Conservation (phyloP, 2,329 filamentous ascomycete genomes). For the Aspergillus quadricinctus region DNA sequence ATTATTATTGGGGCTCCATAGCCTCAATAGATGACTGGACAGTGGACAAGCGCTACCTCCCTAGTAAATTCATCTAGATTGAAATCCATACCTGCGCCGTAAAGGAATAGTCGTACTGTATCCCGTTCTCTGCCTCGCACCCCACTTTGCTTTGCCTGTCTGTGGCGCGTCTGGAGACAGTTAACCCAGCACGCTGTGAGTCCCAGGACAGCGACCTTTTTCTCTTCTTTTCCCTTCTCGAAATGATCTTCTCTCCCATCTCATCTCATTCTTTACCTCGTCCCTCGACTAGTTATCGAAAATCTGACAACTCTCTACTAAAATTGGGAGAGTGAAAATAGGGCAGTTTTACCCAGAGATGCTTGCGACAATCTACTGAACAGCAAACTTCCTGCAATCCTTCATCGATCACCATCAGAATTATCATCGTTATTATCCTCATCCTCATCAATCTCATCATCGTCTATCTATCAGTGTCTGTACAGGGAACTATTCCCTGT, state of each 20-base stretch:
- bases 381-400: not conserved
- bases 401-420: not conserved
- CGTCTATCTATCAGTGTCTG: not conserved
- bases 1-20: not conserved
- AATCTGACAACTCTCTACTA: not conserved
- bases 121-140: slow-evolving; percentile 3
- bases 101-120: not conserved
- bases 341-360: not conserved
- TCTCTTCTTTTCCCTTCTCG: not conserved
- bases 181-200: not conserved
- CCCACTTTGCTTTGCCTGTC: slow-evolving; percentile 15
- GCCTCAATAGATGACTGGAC: not conserved
- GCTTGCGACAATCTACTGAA: not conserved
- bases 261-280: not conserved
- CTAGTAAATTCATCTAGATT: not conserved
- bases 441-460: not conserved
- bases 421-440: not conserved
- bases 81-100: not conserved
- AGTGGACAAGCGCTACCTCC: not conserved
- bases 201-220: not conserved
- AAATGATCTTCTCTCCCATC: not conserved
- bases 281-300: not conserved
- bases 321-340: not conserved
- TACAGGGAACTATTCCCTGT: not conserved
- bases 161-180: slow-evolving; percentile 12